Evolutionary conservation across 2,329 filamentous ascomycete genomes (phyloP).

Genomic region (Geoglossum cookeanum): DNA sequence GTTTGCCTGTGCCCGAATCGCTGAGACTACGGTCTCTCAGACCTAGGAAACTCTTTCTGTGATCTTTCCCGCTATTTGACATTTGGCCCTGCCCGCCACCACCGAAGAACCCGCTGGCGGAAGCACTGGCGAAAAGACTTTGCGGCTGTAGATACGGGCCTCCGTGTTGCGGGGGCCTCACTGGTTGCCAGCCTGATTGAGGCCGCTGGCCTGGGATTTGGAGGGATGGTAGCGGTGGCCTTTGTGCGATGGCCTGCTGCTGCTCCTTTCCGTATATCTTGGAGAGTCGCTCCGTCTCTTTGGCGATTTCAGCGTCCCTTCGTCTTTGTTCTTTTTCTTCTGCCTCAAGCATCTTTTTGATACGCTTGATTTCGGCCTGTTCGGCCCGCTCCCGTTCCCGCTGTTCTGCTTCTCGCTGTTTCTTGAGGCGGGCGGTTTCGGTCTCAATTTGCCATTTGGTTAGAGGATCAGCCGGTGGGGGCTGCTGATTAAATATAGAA

Average conservation of each 20-base stretch:
- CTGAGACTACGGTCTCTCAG: conserved; percentile 14
- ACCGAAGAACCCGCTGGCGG: conserved; percentile 5
- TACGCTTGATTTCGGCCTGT: conserved; percentile 31
- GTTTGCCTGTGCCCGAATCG: neutral
- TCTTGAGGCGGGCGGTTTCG: conserved; percentile 27
- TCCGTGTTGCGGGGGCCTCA: conserved; percentile 1
- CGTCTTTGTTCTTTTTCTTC: conserved; percentile 32
- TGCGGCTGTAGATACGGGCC: conserved; percentile 14
- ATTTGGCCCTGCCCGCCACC: conserved; percentile 7
- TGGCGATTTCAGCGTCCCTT: conserved; percentile 30
- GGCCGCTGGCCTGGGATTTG: conserved; percentile 10
- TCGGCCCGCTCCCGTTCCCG: conserved; percentile 27
- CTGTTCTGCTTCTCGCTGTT: conserved; percentile 23
- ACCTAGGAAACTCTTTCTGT: conserved; percentile 27
- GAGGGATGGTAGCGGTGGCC: conserved; percentile 6
- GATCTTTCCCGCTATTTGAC: conserved; percentile 15
- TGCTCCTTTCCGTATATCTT: conserved; percentile 31
- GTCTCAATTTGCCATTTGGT: conserved; percentile 32
- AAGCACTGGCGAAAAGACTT: conserved; percentile 10
- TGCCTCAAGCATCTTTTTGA: conserved; percentile 30
- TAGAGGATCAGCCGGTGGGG: conserved; percentile 27
- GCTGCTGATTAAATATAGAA: conserved; percentile 8
- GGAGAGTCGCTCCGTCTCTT: conserved; percentile 56
- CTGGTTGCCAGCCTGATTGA: neutral
- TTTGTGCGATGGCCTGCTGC: neutral